Conservation (phyloP, 1,139 yeast species). For the Magnusiomyces clavatus region DNA sequence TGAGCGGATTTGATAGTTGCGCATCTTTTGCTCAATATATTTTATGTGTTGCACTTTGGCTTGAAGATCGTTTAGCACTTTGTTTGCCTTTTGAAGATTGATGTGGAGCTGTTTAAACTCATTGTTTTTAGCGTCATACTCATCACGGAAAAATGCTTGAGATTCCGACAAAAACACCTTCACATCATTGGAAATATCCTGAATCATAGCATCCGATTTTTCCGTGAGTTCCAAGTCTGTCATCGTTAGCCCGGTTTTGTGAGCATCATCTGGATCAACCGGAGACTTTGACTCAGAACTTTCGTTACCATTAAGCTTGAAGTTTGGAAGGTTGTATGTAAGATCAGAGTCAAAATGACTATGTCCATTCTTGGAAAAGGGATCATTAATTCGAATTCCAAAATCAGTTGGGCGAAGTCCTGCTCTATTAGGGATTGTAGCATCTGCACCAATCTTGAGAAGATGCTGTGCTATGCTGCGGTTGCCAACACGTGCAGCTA, state of each 20-base stretch:
- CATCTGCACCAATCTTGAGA: constrained; percentile 81
- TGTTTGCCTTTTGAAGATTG: constrained; percentile 43
- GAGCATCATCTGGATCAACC: neutral
- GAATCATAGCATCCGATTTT: constrained; percentile 31
- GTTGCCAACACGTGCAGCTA: constrained; percentile 85
- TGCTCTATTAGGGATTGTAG: constrained; percentile 66
- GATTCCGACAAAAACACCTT: constrained; percentile 23
- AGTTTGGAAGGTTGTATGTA: neutral
- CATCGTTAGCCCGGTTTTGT: neutral
- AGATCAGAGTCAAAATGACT: constrained; percentile 5
- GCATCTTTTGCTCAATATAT: constrained; percentile 35
- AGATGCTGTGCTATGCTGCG: constrained; percentile 73
- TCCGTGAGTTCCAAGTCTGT: neutral
- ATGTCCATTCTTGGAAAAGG: neutral
- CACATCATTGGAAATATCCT: constrained; percentile 32
- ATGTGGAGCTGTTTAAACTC: constrained; percentile 42
- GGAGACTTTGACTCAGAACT: neutral
- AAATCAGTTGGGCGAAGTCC: constrained; percentile 84
- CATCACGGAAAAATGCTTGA: constrained; percentile 43
- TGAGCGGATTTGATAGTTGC: constrained; percentile 44
- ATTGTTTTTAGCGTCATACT: constrained; percentile 39
- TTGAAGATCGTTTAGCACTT: constrained; percentile 39
- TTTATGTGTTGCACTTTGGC: constrained; percentile 39
- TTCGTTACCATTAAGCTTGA: neutral
- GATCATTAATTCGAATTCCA: constrained; percentile 40